Evolutionary conservation across 176 grass and related monocot species (phyloP).

Genomic region (Chloris gayana): DNA sequence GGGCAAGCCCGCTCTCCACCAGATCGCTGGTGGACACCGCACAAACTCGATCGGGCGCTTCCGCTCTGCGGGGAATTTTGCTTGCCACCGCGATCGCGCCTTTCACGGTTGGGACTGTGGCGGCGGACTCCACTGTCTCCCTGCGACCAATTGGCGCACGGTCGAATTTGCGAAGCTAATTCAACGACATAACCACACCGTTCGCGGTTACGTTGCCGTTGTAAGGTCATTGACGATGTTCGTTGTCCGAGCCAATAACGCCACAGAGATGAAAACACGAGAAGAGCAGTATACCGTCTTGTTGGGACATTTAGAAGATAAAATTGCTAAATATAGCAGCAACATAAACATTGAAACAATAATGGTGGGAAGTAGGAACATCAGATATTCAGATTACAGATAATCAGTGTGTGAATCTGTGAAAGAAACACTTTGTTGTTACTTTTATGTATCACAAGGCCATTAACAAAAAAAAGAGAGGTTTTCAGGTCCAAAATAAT

Average conservation of each 20-base stretch:
- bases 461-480: constrained; percentile 20
- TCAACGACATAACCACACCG: too few species aligned
- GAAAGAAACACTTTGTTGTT: constrained; percentile 20
- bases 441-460: constrained; percentile 14
- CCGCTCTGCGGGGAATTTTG: not conserved
- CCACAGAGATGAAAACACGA: too few species aligned
- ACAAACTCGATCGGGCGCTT: not conserved
- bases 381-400: not conserved
- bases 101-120: too few species aligned
- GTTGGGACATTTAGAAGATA: too few species aligned
- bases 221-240: too few species aligned
- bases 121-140: not conserved
- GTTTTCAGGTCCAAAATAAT: too few species aligned
- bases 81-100: not conserved
- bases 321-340: not conserved
- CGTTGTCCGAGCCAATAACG: not conserved
- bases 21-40: constrained; percentile 31
- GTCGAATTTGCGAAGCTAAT: too few species aligned
- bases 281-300: too few species aligned
- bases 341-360: not conserved
- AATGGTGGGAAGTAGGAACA: not conserved
- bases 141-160: too few species aligned
- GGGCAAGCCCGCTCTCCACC: constrained; percentile 61
- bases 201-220: too few species aligned
- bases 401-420: not conserved